phyloP scores from a whole-genome alignment of 495 filamentous ascomycete genomes.

The Tuber melanosporum region DNA sequence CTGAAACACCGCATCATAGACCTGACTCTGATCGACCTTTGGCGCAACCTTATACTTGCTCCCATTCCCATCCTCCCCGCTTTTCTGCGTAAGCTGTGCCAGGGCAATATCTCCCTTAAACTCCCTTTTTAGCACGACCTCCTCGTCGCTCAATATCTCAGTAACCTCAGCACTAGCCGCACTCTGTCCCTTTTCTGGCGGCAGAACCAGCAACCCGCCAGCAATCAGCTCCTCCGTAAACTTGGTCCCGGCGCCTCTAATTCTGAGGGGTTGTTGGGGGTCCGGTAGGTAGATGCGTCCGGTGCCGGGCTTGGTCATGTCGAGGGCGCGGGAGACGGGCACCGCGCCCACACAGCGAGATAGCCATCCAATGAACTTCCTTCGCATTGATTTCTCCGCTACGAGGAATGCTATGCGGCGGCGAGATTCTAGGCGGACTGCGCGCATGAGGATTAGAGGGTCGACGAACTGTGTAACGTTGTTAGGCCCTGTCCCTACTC shows the following conservation, averaged over 20 bases:
- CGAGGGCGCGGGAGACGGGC: constrained; percentile 82
- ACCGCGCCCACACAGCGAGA: constrained; percentile 76
- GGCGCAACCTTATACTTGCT: constrained; percentile 80
- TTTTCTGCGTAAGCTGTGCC: constrained; percentile 70
- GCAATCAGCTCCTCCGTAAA: constrained; percentile 69
- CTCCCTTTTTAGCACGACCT: constrained; percentile 76
- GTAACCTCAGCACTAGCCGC: constrained; percentile 70
- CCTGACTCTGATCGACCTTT: constrained; percentile 86
- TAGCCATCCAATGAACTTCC: constrained; percentile 76
- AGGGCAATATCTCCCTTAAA: constrained; percentile 66
- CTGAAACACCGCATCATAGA: constrained; percentile 88
- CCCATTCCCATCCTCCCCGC: constrained; percentile 66
- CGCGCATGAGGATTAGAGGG: constrained; percentile 85
- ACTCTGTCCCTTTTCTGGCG: constrained; percentile 68
- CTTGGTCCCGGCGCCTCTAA: constrained; percentile 79
- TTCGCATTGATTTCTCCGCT: constrained; percentile 84
- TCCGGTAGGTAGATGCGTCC: constrained; percentile 90
- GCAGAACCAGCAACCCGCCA: constrained; percentile 80
- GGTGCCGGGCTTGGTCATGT: constrained; percentile 68
- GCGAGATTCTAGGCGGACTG: constrained; percentile 72
- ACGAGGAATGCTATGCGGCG: constrained; percentile 87
- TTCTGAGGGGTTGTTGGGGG: constrained; percentile 72
- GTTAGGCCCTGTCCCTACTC: constrained; percentile 6
- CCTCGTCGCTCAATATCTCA: constrained; percentile 71
- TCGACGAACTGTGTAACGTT: constrained; percentile 70